These are phyloP conservation scores for Termitomyces sp. DNA, from an alignment of 768 basidiomycete species.

Conservation along the genomic window DNA sequence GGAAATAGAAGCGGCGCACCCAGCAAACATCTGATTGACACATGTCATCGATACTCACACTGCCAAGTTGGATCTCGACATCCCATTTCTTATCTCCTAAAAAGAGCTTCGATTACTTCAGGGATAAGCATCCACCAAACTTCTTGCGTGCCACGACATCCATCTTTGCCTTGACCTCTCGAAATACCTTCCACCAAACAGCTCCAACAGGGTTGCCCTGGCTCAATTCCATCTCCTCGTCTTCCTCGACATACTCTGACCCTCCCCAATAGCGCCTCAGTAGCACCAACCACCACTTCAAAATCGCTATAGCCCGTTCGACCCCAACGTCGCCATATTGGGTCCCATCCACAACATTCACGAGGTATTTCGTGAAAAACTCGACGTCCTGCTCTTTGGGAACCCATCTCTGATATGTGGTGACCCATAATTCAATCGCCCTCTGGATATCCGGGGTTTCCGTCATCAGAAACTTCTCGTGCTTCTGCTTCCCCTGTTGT, in stretches of 20 bases:
- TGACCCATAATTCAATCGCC: constrained; percentile 76
- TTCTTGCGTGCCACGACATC: constrained; percentile 60
- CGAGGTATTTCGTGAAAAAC: constrained; percentile 69
- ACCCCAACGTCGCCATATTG: constrained; percentile 56
- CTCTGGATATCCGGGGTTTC: constrained; percentile 71
- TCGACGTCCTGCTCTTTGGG: constrained; percentile 75
- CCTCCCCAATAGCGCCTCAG: constrained; percentile 61
- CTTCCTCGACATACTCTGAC: constrained; percentile 44
- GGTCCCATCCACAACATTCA: constrained; percentile 59
- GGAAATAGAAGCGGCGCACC: not conserved
- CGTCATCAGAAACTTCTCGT: constrained; percentile 54
- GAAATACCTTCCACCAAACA: constrained; percentile 83
- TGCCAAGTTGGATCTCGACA: too few species aligned
- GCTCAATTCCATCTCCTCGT: constrained; percentile 26
- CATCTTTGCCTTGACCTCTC: constrained; percentile 62
- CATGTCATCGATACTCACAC: not conserved
- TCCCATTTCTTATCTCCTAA: too few species aligned
- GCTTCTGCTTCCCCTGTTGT: constrained; percentile 52
- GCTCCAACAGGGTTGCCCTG: constrained; percentile 46
- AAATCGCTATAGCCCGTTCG: constrained; percentile 63
- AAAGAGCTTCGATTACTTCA: too few species aligned
- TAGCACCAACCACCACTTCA: constrained; percentile 82
- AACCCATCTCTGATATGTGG: constrained; percentile 50
- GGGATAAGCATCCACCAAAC: constrained; percentile 69
- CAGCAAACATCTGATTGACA: not conserved